phyloP scores from a whole-genome alignment of 139 green algal species.

The Mesotaenium endlicherianum region DNA sequence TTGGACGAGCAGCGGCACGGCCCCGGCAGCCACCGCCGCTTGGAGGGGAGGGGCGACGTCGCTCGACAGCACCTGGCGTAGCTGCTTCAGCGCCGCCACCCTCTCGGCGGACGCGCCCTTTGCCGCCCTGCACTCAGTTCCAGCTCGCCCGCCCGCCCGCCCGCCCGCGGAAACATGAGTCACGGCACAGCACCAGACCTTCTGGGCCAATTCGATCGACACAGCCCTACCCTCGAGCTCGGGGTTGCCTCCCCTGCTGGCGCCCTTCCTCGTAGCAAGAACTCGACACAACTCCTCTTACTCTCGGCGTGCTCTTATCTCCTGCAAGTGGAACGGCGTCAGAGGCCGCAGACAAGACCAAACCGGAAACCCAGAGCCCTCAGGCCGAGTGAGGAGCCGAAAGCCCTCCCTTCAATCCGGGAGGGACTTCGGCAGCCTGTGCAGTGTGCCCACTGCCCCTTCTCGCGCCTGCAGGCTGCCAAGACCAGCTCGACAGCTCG shows the following conservation, averaged over 20 bases:
- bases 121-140: constrained; percentile 8
- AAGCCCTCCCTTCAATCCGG: too few species aligned
- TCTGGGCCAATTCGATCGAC: not conserved
- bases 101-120: constrained; percentile 12
- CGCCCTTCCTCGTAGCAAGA: too few species aligned
- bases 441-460: too few species aligned
- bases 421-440: too few species aligned
- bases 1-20: constrained; percentile 33
- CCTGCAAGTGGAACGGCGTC: too few species aligned
- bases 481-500: not conserved
- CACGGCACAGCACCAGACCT: not conserved
- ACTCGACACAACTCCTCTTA: too few species aligned
- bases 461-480: too few species aligned
- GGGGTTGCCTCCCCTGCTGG: too few species aligned
- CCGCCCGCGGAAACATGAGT: not conserved
- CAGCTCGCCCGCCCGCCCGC: not conserved
- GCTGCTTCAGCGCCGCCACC: constrained; percentile 7
- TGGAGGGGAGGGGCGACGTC: not conserved
- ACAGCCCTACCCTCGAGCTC: not conserved
- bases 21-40: constrained; percentile 14
- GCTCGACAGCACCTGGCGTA: constrained; percentile 26
- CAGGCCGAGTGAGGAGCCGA: too few species aligned
- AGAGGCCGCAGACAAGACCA: too few species aligned
- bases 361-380: too few species aligned
- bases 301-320: too few species aligned